These are phyloP conservation scores for Agaricales sp. DNA, from an alignment of 1,284 basidiomycete genomes.

Conservation along the genomic window DNA sequence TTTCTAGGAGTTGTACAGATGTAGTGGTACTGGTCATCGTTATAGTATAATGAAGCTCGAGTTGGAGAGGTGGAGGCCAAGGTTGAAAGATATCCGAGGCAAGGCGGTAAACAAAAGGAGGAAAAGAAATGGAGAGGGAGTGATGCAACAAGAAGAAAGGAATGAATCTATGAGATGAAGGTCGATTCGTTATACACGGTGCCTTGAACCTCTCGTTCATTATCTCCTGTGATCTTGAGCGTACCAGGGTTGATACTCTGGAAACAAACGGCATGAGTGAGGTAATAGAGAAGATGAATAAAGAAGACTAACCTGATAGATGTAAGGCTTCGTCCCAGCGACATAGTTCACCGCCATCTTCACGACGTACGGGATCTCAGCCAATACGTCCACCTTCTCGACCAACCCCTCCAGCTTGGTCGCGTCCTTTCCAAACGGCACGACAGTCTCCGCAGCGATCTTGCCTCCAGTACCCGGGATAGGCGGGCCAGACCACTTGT, in stretches of 20 bases:
- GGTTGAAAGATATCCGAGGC: too few relatives aligned
- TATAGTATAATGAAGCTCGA: too few relatives aligned
- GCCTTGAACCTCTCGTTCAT: constrained; percentile 55
- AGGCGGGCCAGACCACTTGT: constrained; percentile 72
- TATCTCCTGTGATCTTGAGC: constrained; percentile 49
- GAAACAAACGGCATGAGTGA: constrained; percentile 5
- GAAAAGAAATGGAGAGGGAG: background rate
- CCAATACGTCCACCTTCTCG: constrained; percentile 95
- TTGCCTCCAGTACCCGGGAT: constrained; percentile 35
- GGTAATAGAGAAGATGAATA: background rate
- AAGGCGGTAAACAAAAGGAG: too few relatives aligned
- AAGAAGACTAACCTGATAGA: constrained; percentile 65
- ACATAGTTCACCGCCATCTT: constrained; percentile 88
- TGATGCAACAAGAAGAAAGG: background rate
- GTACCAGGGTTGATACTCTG: constrained; percentile 79
- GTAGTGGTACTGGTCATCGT: too few relatives aligned
- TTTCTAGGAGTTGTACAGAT: too few relatives aligned
- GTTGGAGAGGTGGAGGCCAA: too few relatives aligned
- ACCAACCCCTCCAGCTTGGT: constrained; percentile 66
- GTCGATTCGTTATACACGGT: constrained; percentile 81
- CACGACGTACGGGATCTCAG: constrained; percentile 89
- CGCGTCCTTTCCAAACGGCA: constrained; percentile 46
- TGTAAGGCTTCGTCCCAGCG: constrained; percentile 86
- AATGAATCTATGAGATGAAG: constrained; percentile 64
- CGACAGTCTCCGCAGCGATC: constrained; percentile 39